Base-by-base conservation (phyloP, 2,329 filamentous ascomycete genomes). In the Monosporascus sp. region DNA sequence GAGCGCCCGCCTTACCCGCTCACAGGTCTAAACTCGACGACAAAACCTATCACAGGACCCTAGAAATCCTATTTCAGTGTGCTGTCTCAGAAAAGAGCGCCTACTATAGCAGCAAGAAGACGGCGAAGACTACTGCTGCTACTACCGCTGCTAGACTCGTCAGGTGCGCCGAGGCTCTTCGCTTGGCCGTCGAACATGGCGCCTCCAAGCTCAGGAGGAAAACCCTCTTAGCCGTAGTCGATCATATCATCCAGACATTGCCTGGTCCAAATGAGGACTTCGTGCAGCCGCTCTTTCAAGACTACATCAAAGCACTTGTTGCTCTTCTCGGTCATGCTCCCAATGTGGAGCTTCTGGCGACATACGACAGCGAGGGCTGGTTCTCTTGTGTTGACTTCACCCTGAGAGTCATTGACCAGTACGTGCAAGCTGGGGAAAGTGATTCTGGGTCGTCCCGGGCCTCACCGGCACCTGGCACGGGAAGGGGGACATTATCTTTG, bases 161-260 rank as follows among this genome's bases (percentile, higher is more conserved):
- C 51, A 79, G 82, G 62, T 89, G 85, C 63, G 88, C 88, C 31
- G 81, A 83, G 47, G 86, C 87, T 7, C 72, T 97, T 53, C 86
- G 90, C 51, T 76, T 86, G 26, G 82, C 87, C 24, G 79, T 95
- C 48, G 84, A 87, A 58, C 80, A 87, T 51, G 88, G 89, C 22
- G 76, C 86, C 35, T 72, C 78, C 20, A 86, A 81, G 55, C 71
- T 97, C 58, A 88, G 85, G 63, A 76, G 78, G 55, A 95, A 91
- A 68, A 93, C 91, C 0, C 77, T 93, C n/a, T 81, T 86, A 61
- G 83, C 88, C 6, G 74, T 97, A 17, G 77, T 96, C 58, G 85
- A 91, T 58, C 91, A 96, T 70, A 87, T 97, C 56, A 86, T 84
- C 3, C 85, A 96, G 59, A 84, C 85, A 19, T 76, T 96, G 3